phyloP scores from a whole-genome alignment of 1,284 basidiomycete genomes.

The Papiliotrema fonsecae region DNA sequence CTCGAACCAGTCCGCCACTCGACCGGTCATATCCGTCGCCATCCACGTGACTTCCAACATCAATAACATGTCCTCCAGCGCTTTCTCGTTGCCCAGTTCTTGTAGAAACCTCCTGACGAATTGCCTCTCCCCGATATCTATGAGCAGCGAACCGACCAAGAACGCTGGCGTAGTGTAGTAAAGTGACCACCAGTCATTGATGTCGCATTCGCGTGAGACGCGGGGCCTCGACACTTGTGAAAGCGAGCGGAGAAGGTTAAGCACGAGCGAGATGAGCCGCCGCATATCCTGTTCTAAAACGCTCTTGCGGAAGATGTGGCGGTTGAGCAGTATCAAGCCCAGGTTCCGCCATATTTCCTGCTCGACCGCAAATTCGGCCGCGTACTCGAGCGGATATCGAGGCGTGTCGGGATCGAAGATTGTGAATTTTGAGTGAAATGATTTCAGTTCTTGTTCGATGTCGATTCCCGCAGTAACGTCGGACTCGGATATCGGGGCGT shows the following conservation, averaged over 20 bases:
- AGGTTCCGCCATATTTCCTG: conserved; percentile 4
- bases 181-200: conserved; percentile 1
- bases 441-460: background rate
- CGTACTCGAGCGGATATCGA: background rate
- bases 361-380: conserved; percentile 4
- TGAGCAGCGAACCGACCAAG: background rate
- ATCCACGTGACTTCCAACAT: conserved; percentile 2
- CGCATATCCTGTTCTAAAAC: background rate
- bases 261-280: background rate
- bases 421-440: background rate
- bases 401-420: background rate
- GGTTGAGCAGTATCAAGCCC: background rate
- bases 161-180: conserved; percentile 2
- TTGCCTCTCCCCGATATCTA: background rate
- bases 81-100: conserved; percentile 1
- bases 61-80: conserved; percentile 4
- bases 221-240: background rate
- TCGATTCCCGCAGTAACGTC: background rate
- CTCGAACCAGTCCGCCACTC: conserved; percentile 3
- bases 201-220: background rate
- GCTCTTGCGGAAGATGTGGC: background rate
- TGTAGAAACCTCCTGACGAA: background rate
- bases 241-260: background rate
- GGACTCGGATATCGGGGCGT: background rate
- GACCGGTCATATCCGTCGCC: background rate